Evolutionary conservation across 345 rosid species (phyloP).

Genomic region (Excoecaria cochinchinensis): DNA sequence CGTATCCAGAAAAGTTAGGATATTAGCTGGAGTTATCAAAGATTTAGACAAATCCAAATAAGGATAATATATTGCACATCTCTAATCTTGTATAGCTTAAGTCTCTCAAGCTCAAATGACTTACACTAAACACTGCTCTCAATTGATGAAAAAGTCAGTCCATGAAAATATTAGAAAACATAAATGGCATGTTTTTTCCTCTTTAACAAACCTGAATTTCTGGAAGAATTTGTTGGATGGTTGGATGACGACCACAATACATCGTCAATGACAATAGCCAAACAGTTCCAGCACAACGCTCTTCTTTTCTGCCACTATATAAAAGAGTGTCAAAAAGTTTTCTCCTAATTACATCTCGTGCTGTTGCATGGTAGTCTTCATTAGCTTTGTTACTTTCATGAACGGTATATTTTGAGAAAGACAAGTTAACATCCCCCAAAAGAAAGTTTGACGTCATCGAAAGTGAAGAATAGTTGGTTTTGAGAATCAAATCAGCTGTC

Average conservation of each 20-base stretch:
- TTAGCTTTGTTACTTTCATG: conserved; percentile 42
- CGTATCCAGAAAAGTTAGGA: no score
- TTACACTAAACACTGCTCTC: not conserved
- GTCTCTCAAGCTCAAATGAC: not conserved
- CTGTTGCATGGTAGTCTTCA: conserved; percentile 47
- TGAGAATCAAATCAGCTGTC: conserved; percentile 81
- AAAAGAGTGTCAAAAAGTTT: conserved; percentile 83
- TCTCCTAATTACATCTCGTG: conserved; percentile 63
- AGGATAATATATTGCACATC: no score
- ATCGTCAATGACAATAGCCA: conserved; percentile 87
- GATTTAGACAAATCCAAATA: no score
- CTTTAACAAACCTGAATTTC: conserved; percentile 81
- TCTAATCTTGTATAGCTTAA: no score
- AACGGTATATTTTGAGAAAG: conserved; percentile 41
- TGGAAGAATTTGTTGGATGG: conserved; percentile 84
- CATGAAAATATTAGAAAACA: not conserved
- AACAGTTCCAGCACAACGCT: conserved; percentile 95
- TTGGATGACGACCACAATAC: conserved; percentile 85
- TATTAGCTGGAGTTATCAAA: no score
- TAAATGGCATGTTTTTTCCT: conserved; percentile 11
- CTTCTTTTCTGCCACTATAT: conserved; percentile 87
- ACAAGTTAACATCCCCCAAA: conserved; percentile 61
- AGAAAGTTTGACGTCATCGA: conserved; percentile 81
- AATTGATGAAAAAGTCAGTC: not conserved
- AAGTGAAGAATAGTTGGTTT: conserved; percentile 84